Base-by-base conservation (phyloP, 1,139 yeast species). In the Taphrina communis region DNA sequence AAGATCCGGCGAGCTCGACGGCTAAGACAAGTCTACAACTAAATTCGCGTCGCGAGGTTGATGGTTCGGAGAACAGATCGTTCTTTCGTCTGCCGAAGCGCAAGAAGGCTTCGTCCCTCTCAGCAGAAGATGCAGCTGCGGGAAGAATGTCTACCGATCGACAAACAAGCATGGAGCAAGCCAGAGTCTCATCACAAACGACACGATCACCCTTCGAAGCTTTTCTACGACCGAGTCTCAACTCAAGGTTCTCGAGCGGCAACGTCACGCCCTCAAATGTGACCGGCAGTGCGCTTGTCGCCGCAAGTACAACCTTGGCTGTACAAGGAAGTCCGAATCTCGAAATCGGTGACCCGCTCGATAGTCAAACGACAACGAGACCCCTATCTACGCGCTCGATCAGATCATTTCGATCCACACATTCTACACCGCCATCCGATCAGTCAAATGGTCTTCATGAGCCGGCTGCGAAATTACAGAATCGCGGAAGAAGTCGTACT, bases 11-110 rank as follows among this genome's bases (percentile, higher is more conserved):
- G 31, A 35, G 38, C 5, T 14, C 35, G 25, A 51, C 50, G 6
- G 21, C 57, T 3, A 35, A 35, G 25, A 25, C 19, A 9, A 17
- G 12, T n/a, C 12, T 36, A n/a, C 53, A 41, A 7, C 25, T 9
- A 5, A 55, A 21, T 1, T 35, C 48, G 11, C 57, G 39, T 14
- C 36, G 39, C 38, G 60, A 39, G 35, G 4, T 41, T 11, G 53
- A 25, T 19, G 19, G n/a, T 14, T 25, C 59, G 14, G 56, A 42
- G 12, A 35, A 25, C 25, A 51, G 41, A 36, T 51, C 59, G n/a
- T 63, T 63, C 48, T 63, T 63, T 39, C 67, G 67, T 12, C n/a
- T 63, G 11, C 67, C 67, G 17, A 38, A 61, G 17, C 42, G 67
- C 17, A 63, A 63, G 48, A 63, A 63, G 46, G 55, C 61, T 31